Evolutionary conservation across 768 basidiomycete genomes (phyloP), one percentile per base, ranked within the genome.

Genomic region (Leucosporidium creatinivorum): DNA sequence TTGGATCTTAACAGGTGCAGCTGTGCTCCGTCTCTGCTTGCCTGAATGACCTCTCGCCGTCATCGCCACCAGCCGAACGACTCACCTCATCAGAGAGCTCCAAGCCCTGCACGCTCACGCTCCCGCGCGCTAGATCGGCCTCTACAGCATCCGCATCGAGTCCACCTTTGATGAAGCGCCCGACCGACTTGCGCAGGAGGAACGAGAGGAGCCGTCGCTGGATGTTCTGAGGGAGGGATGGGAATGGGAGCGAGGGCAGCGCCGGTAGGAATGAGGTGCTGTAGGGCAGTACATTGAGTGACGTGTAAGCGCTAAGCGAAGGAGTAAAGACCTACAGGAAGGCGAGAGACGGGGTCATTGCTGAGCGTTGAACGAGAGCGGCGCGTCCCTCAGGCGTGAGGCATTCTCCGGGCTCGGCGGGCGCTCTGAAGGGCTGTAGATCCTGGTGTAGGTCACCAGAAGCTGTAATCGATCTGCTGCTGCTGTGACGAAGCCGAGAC

Each of bases 201-300:
- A 92, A 97, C 1, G 92, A 92, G 47, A 97, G 82, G 80, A 97
- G 93, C 65, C 90, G 85, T 62, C 86, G 83, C 80, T 96, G 92
- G 56, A 97, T 87, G 66, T 80, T 80, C 18, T 78, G 77, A 9
- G 81, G 80, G 0, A 82, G 69, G 6, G 78, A 78, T 51, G 79
- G 74, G 9, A 79, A 74, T 4, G 79, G 79, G 4, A 80, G 60
- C 4, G 74, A 72, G 2, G 77, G 73, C 3, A 79, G 51, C 9
- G 75, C 57, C 21, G 73, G 73, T 15, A 74, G 69, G 51, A n/a
- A 52, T 9, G 51, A 52, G 39, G 39, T 44, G 39, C 39, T 44
- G 39, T 44, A 15, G 10, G 15, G 13, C 13, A 44, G 39, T 9
- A 44, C 15, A 2, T 6, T 44, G 10, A 44, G 39, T 15, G 15